A percentile compares a stretch with the other conserved stretches of the same genome.
phyloP scores from a whole-genome alignment of 2,329 filamentous ascomycete genomes.

The Leptographium flavum region DNA sequence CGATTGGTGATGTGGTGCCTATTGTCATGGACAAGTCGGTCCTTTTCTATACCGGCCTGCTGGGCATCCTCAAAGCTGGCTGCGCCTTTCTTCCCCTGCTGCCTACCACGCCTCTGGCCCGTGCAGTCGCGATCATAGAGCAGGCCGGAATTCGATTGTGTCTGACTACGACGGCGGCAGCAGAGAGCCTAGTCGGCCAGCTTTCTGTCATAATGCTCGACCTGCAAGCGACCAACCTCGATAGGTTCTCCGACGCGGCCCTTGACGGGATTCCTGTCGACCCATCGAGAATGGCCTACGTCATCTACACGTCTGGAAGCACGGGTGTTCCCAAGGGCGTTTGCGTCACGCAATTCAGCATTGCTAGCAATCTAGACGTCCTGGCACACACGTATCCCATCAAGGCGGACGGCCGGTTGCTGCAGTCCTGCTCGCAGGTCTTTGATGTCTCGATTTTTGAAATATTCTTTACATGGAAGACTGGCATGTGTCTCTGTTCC shows the following conservation, averaged over 20 bases:
- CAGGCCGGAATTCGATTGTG: slow-evolving; percentile 40
- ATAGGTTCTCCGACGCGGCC: not conserved
- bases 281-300: slow-evolving; percentile 49
- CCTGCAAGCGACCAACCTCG: slow-evolving; percentile 17
- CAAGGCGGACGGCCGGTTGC: slow-evolving; percentile 36
- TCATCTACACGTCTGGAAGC: slow-evolving; percentile 73
- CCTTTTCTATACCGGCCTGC: slow-evolving; percentile 56
- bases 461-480: slow-evolving; percentile 72
- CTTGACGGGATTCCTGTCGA: slow-evolving; percentile 25
- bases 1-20: slow-evolving; percentile 46
- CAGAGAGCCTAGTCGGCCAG: not conserved
- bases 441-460: slow-evolving; percentile 87
- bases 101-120: slow-evolving; percentile 50
- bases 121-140: slow-evolving; percentile 45
- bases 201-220: slow-evolving; percentile 16
- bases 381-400: slow-evolving; percentile 54
- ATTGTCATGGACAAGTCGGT: slow-evolving; percentile 67
- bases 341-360: slow-evolving; percentile 59
- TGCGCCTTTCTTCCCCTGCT: slow-evolving; percentile 70
- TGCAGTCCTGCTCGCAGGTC: slow-evolving; percentile 73
- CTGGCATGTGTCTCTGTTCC: slow-evolving; percentile 66
- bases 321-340: slow-evolving; percentile 73
- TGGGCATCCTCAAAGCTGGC: slow-evolving; percentile 61
- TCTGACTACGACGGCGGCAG: slow-evolving; percentile 15
- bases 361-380: slow-evolving; percentile 59